Evolutionary conservation across 2,329 filamentous ascomycete genomes (phyloP).

Genomic region (Penicillium sp.): DNA sequence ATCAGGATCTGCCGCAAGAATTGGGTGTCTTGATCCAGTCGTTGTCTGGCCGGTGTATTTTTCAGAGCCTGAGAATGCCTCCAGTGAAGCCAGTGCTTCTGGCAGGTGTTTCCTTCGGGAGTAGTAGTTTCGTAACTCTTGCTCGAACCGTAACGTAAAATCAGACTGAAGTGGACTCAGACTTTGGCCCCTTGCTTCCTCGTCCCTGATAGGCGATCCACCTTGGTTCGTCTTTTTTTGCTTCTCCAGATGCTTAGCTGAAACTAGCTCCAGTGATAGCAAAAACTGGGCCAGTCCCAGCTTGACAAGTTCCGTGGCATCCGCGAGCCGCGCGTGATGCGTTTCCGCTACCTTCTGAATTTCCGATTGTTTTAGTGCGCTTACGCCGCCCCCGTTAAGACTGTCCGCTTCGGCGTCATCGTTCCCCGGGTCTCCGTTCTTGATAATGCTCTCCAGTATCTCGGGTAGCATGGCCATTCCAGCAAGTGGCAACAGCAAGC

Average conservation of each 20-base stretch:
- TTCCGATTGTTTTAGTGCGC: conserved; percentile 16
- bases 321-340: conserved; percentile 51
- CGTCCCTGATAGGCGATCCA: conserved; percentile 24
- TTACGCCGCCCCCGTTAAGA: conserved; percentile 10
- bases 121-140: conserved; percentile 57
- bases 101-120: conserved; percentile 52
- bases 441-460: conserved; percentile 54
- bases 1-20: conserved; percentile 27
- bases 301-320: conserved; percentile 61
- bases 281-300: conserved; percentile 64
- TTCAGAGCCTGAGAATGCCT: conserved; percentile 28
- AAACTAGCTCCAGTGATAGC: conserved; percentile 51
- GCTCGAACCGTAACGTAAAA: conserved; percentile 57
- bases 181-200: conserved; percentile 56
- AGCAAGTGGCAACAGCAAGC: conserved; percentile 63
- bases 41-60: conserved; percentile 35
- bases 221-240: conserved; percentile 45
- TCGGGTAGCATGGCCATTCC: conserved; percentile 71
- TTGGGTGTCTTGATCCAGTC: conserved; percentile 4
- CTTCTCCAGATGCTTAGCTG: conserved; percentile 26
- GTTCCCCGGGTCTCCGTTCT: conserved; percentile 22
- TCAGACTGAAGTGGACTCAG: conserved; percentile 56
- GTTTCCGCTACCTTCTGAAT: conserved; percentile 30
- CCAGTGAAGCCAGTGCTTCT: conserved; percentile 46
- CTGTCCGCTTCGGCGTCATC: neutral